Base-by-base conservation (phyloP, 1,139 yeast species). In the Sugiyamaella grinbergsii region DNA sequence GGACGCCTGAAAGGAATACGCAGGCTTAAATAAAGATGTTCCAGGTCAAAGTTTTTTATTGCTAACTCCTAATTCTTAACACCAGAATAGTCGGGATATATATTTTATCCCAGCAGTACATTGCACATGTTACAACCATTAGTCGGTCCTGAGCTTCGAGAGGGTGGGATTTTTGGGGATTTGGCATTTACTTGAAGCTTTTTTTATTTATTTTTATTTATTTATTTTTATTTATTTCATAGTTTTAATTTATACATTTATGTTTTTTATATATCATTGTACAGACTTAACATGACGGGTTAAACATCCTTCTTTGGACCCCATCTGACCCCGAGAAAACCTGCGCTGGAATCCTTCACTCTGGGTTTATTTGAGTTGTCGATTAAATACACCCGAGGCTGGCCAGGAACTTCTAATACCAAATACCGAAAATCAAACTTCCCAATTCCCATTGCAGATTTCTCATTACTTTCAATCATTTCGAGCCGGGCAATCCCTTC, bases 271-370 rank as follows among this genome's bases (percentile, higher is more conserved):
- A 24, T 23, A 39, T 6, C 18, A 16, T 11, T 16, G 20, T 5
- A 5, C 34, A 31, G 5, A 5, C 7, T 7, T 10, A 10, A 20
- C 20, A 31, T n/a, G n/a, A n/a, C n/a, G n/a, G 5, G 7, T 18
- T 44, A 44, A n/a, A 15, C 39, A 13, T 47, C 47, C 24, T 41
- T 38, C 33, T 47, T 51, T 10, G 51, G 54, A 20, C 95, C 95
- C 95, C 95, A 88, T 61, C 82, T 84, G 42, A 87, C 81, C 13
- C 95, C 95, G 57, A 87, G 74, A 63, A 87, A 85, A 0, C 93
- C 91, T 5, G 73, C 65, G 18, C 66, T 62, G 18, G 67, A 59
- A 19, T 62, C 58, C 47, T 60, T 69, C 19, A 68, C 67, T 46
- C 61, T 62, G 48, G 69, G 70, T 47, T 53, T 63, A 56, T 65